Evolutionary conservation across 805 yeast genomes (phyloP).

Genomic region (Kregervanrija pseudodelftensis): DNA sequence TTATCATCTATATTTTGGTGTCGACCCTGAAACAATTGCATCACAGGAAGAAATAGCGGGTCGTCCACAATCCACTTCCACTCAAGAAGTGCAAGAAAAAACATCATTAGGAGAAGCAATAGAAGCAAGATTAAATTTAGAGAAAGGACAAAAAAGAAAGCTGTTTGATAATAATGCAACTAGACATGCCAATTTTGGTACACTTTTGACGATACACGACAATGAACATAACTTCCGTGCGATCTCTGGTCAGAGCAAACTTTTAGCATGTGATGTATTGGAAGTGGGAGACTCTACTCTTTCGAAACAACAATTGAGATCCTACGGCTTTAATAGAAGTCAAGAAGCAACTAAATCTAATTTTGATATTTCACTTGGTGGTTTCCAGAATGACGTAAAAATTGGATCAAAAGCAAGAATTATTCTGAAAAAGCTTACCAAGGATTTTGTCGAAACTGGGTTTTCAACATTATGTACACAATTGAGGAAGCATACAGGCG

Average conservation of each 20-base stretch:
- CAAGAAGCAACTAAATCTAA: constrained; percentile 23
- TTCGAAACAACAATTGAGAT: constrained; percentile 42
- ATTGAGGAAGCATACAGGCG: constrained; percentile 31
- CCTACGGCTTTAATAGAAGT: constrained; percentile 8
- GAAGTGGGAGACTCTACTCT: constrained; percentile 61
- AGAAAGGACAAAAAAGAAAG: constrained; percentile 40
- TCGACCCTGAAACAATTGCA: constrained; percentile 32
- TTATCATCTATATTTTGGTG: constrained; percentile 53
- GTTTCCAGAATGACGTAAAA: constrained; percentile 16
- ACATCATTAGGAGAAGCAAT: constrained; percentile 27
- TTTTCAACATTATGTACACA: constrained; percentile 58
- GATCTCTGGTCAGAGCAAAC: constrained; percentile 61
- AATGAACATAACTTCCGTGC: constrained; percentile 47
- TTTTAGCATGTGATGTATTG: constrained; percentile 39
- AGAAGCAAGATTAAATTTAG: constrained; percentile 50
- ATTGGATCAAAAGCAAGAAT: constrained; percentile 14
- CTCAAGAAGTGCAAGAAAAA: neutral
- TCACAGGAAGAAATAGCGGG: neutral
- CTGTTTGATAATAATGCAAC: constrained; percentile 18
- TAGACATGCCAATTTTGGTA: constrained; percentile 89
- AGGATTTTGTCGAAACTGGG: constrained; percentile 63
- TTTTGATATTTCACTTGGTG: constrained; percentile 22
- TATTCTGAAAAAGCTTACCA: constrained; percentile 37
- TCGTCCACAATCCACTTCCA: neutral
- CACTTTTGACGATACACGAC: constrained; percentile 66